Evolutionary conservation across 2,329 filamentous ascomycete genomes (phyloP).

Genomic region (Metarhizium brunneum): DNA sequence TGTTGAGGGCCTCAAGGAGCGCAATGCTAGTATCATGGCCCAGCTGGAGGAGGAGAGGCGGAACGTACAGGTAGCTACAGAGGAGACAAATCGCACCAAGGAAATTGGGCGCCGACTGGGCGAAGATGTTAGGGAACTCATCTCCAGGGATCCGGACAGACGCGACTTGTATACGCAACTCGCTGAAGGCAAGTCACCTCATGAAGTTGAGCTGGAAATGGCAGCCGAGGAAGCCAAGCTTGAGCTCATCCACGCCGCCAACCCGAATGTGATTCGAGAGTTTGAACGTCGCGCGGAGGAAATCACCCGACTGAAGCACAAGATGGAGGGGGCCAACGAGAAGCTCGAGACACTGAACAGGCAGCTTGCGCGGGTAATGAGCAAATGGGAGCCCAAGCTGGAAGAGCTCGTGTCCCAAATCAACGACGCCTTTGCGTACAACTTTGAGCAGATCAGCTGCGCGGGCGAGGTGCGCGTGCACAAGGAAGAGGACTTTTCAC

Average conservation of each 20-base stretch:
- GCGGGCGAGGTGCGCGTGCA: constrained; percentile 81
- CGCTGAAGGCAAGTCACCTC: constrained; percentile 40
- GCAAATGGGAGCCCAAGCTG: constrained; percentile 73
- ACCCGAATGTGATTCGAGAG: constrained; percentile 65
- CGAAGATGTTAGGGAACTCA: constrained; percentile 29
- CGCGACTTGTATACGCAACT: constrained; percentile 33
- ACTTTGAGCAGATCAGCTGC: constrained; percentile 89
- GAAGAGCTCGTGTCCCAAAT: constrained; percentile 72
- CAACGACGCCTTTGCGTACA: constrained; percentile 83
- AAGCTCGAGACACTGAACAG: constrained; percentile 45
- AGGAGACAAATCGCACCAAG: constrained; percentile 27
- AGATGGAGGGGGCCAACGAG: constrained; percentile 44
- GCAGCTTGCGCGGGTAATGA: constrained; percentile 57
- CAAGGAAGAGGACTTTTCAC: constrained; percentile 88
- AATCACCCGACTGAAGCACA: constrained; percentile 54
- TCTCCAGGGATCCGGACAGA: constrained; percentile 28
- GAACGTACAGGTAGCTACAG: constrained; percentile 24
- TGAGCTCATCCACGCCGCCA: constrained; percentile 70
- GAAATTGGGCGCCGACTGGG: constrained; percentile 22
- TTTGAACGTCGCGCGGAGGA: constrained; percentile 64
- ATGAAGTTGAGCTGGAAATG: constrained; percentile 65
- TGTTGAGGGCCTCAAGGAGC: constrained; percentile 54
- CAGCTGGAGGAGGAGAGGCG: constrained; percentile 37
- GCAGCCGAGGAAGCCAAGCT: constrained; percentile 65
- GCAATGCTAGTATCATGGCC: constrained; percentile 50